Conservation (phyloP, 1,139 yeast genomes). For the Candida tetrigidarum region DNA sequence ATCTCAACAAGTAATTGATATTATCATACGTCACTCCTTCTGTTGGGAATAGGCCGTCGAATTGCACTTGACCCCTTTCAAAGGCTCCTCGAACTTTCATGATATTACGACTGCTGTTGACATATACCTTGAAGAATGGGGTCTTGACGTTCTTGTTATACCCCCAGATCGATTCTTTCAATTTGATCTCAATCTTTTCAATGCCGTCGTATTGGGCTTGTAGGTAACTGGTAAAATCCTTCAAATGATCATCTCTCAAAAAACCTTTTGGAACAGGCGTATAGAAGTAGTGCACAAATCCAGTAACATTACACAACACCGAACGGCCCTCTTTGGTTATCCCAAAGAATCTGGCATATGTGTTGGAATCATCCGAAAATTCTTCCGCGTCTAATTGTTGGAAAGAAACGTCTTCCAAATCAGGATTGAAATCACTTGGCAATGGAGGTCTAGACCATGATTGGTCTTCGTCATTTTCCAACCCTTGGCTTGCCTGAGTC, state of each 20-base stretch:
- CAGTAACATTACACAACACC: slow-evolving; percentile 86
- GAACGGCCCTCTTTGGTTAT: slow-evolving; percentile 88
- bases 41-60: slow-evolving; percentile 60
- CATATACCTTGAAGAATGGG: slow-evolving; percentile 78
- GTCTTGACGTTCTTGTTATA: slow-evolving; percentile 77
- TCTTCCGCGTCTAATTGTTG: slow-evolving; percentile 98
- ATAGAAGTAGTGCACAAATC: slow-evolving; percentile 88
- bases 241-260: slow-evolving; percentile 54
- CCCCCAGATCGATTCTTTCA: slow-evolving; percentile 94
- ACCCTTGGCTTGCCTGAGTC: slow-evolving; percentile 45
- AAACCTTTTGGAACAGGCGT: slow-evolving; percentile 91
- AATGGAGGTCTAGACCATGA: slow-evolving; percentile 65
- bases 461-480: slow-evolving; percentile 49
- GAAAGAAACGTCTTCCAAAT: slow-evolving; percentile 61
- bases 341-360: slow-evolving; percentile 86
- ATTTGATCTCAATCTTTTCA: slow-evolving; percentile 61
- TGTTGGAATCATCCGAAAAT: slow-evolving; percentile 56
- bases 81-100: slow-evolving; percentile 74
- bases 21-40: slow-evolving; percentile 83
- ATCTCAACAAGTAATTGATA: slow-evolving; percentile 78
- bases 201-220: slow-evolving; percentile 58
- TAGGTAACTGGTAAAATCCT: slow-evolving; percentile 52
- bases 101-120: slow-evolving; percentile 66
- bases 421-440: slow-evolving; percentile 53
- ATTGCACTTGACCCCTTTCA: slow-evolving; percentile 81